Base-by-base conservation (phyloP, 108 stramenopile genomes). In the Nitzschia palea region DNA sequence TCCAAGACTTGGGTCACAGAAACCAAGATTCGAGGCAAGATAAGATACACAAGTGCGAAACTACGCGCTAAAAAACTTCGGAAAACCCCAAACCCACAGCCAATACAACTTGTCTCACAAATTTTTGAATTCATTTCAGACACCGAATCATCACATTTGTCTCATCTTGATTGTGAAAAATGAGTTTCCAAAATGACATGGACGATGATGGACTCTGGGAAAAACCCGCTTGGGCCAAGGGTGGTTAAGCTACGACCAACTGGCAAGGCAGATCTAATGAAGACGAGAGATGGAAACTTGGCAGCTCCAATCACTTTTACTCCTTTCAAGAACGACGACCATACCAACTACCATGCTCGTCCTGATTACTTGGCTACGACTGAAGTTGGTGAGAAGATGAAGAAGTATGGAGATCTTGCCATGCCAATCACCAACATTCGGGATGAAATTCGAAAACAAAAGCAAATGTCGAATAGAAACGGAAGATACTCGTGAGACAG, bases 241-340 rank as follows among this genome's bases (percentile, higher is more conserved):
- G 69, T 26, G 58, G 69, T 40, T 33, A 70, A 60, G 48, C 69
- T 70, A 9, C 22, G 31, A 60, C 33, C 43, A 8, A 68, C 67
- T 12, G 67, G 67, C 67, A 40, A 32, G 35, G 65, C 56, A 6
- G 56, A 68, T 9, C 31, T 26, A 9, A 66, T 68, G 67, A 68
- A 58, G 29, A 58, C 15, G 29, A 23, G 20, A 10, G 48, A 29
- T 9, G 65, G 65, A 8, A 55, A 67, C 53, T 52, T 73, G 9
- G 72, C 72, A 18, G 74, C 74, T 2, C 74, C 74, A n/a, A 62
- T 75, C 44, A 75, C 74, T 2, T 75, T 67, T 23, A 75, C 74
- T 4, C 74, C 74, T 3, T 75, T 56, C 60, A 75, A 75, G 59
- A 75, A 75, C 31, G 66, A 75, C 10, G 74, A 75, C 32, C 74